These are phyloP conservation scores for Sodiomyces alkalinus DNA, from an alignment of 2,329 filamentous ascomycete genomes.

Conservation along the genomic window DNA sequence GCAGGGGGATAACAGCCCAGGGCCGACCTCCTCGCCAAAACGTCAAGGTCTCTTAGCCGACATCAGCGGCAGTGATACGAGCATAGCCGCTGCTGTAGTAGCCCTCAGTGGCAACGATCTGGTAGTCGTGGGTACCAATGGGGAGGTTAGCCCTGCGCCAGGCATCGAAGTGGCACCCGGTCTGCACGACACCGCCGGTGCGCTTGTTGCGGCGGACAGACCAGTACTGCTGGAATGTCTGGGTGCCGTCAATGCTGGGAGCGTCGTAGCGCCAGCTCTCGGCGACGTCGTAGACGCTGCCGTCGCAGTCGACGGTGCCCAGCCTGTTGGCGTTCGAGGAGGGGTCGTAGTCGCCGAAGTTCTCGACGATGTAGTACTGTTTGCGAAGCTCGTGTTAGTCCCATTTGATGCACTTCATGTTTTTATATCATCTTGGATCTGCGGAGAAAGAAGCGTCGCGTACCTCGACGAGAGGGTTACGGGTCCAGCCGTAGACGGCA, in stretches of 20 bases:
- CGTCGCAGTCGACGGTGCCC: constrained; percentile 20
- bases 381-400: constrained; percentile 3
- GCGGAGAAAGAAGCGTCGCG: too few relatives aligned
- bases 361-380: constrained; percentile 22
- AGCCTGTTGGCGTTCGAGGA: constrained; percentile 15
- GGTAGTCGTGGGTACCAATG: constrained; percentile 34
- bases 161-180: constrained; percentile 34
- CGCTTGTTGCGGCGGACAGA: constrained; percentile 33
- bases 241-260: constrained; percentile 32
- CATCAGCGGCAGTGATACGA: constrained; percentile 24
- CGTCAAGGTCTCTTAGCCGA: too few relatives aligned
- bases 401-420: too few relatives aligned
- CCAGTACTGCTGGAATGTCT: constrained; percentile 38
- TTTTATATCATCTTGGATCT: too few relatives aligned
- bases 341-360: constrained; percentile 21
- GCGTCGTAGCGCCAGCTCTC: constrained; percentile 21
- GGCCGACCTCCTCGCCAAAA: too few relatives aligned
- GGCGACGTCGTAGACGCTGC: constrained; percentile 21
- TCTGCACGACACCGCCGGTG: constrained; percentile 31
- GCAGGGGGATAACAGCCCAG: too few relatives aligned
- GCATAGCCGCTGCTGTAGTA: constrained; percentile 33
- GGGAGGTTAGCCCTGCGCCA: constrained; percentile 32
- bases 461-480: constrained; percentile 17
- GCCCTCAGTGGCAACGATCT: constrained; percentile 39
- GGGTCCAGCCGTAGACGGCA: constrained; percentile 23